Evolutionary conservation across 2,329 filamentous ascomycete genomes (phyloP).

Genomic region (Phaeosphaeriaceae sp.): DNA sequence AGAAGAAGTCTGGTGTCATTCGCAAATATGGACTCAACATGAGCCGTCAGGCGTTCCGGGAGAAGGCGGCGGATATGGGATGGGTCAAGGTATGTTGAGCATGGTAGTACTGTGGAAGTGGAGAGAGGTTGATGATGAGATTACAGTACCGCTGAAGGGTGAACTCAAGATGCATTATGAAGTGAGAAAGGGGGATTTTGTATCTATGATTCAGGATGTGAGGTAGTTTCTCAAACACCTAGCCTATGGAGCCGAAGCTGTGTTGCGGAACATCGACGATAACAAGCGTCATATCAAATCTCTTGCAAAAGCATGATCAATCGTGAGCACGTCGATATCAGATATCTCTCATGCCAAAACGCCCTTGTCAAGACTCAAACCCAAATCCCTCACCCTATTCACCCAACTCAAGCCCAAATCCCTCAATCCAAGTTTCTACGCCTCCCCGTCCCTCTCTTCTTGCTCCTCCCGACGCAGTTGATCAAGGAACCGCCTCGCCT

Average conservation of each 20-base stretch:
- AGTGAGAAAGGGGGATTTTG: no score
- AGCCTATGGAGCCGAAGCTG: no score
- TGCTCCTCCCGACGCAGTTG: no score
- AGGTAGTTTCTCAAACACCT: no score
- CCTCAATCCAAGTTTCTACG: neutral
- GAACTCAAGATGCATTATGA: no score
- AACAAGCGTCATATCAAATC: no score
- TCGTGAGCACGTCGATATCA: no score
- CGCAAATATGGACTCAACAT: constrained; percentile 97
- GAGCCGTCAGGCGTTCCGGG: constrained; percentile 72
- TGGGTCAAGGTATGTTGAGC: constrained; percentile 64
- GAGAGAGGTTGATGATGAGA: no score
- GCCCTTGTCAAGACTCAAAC: no score
- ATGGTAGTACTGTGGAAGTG: neutral
- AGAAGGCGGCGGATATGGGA: constrained; percentile 70
- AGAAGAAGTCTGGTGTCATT: constrained; percentile 81
- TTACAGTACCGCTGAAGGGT: neutral
- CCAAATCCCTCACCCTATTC: neutral
- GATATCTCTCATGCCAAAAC: neutral
- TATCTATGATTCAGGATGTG: no score
- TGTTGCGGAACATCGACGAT: no score
- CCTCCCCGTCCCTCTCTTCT: neutral
- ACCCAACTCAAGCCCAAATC: neutral
- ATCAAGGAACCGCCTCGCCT: neutral
- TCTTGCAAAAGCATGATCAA: no score